Conservation (phyloP, 257 asterid genomes). For the Apocynum venetum region DNA sequence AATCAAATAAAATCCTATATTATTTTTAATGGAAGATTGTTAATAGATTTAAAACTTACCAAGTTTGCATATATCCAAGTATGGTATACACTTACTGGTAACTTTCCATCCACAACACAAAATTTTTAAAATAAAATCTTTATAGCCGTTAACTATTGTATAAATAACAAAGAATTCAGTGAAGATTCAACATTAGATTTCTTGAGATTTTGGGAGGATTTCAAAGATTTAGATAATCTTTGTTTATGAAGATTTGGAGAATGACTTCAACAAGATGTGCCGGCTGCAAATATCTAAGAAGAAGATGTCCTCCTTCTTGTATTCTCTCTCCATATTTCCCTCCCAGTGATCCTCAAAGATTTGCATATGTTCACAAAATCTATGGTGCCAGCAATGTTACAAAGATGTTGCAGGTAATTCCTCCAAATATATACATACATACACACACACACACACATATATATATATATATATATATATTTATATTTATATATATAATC, state of each 20-base stretch:
- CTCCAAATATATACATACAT: not conserved
- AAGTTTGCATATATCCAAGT: too few species aligned
- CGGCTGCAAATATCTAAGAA: conserved; percentile 69
- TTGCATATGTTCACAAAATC: conserved; percentile 54
- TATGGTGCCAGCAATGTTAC: conserved; percentile 71
- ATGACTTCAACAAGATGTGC: conserved; percentile 65
- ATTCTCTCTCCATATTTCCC: conserved; percentile 73
- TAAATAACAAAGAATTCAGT: not conserved
- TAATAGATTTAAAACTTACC: not conserved
- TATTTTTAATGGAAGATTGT: not conserved
- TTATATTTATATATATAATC: too few species aligned
- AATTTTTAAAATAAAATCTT: not conserved
- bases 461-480: not conserved
- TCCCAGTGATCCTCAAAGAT: conserved; percentile 52
- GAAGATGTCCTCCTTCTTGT: conserved; percentile 64
- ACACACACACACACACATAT: not conserved
- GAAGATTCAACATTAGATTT: not conserved
- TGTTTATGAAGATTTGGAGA: not conserved
- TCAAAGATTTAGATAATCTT: conserved; percentile 20
- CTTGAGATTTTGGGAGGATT: not conserved
- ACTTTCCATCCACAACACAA: conserved; percentile 11
- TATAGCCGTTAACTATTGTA: conserved; percentile 11
- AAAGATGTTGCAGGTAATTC: conserved; percentile 53
- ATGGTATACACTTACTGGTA: conserved; percentile 8
- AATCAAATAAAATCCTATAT: too few species aligned